Evolutionary conservation across 116 monocot genomes (phyloP), one percentile per base, ranked within the genome.

Genomic region (Zostera marina): DNA sequence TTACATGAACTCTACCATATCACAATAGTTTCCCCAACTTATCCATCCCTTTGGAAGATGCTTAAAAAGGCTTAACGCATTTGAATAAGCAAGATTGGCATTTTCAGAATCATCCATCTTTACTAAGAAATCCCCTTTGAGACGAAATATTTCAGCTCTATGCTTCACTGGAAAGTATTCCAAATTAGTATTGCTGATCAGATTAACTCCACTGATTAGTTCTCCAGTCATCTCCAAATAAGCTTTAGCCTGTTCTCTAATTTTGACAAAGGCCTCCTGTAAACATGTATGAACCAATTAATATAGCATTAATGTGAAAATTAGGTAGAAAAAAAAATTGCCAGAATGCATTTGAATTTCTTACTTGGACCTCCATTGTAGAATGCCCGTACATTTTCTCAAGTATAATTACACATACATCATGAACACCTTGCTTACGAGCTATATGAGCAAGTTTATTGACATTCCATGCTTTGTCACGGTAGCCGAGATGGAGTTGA

Each of bases 401-500:
- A 42, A 98, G 91, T 64, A 98, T 90, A 23, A 70, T 75, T 5
- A 98, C 98, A 86, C 98, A 98, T 42, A 98, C 98, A 73, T 91
- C 87, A 69, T 86, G 68, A 8, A 91, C 81, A 17, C 91, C 91
- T 65, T 91, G 98, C 57, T 87, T 91, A 63, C 91, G 86, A 48
- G 91, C 78, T 55, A 99, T 76, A 61, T 79, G 98, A 6, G 91
- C 98, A 48, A 99, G 74, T 73, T 91, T 99, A 64, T 98, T 98
- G 42, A 98, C 98, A 81, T 98, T 98, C 98, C 98, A 98, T 22
- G 91, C 98, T 64, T 98, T 98, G 52, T 98, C 98, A 67, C 98
- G 76, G 66, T 87, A 99, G 16, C 98, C 98, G 60, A 99, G 86
- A 77, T 87, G 98, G 54, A 99, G 83, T 58, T 86, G 91, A 47